phyloP scores from a whole-genome alignment of 2,329 filamentous ascomycete species.

The Rachicladosporium sp. region DNA sequence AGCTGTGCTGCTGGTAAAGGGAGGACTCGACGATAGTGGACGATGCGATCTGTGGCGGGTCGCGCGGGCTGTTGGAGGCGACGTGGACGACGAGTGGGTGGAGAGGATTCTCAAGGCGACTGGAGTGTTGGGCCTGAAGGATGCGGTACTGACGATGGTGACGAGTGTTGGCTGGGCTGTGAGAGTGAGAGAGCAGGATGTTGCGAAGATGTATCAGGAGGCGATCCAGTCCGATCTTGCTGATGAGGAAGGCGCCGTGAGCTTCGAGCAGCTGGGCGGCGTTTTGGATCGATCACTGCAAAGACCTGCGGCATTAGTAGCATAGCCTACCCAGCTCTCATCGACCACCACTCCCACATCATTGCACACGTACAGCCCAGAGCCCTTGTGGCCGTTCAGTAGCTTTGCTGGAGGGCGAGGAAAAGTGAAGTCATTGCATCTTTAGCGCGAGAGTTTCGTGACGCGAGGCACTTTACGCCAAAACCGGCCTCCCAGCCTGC shows the following conservation, averaged over 20 bases:
- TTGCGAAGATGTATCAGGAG: conserved; percentile 29
- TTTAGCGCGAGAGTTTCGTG: too few species aligned
- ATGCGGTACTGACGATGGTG: conserved; percentile 25
- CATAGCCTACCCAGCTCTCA: conserved; percentile 6
- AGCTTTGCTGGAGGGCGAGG: too few species aligned
- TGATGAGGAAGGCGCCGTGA: conserved; percentile 23
- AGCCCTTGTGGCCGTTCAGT: too few species aligned
- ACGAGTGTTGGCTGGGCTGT: conserved; percentile 34
- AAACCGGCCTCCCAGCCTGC: too few species aligned
- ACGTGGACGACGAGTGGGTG: conserved; percentile 29
- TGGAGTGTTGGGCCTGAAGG: conserved; percentile 24
- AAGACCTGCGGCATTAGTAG: conserved; percentile 4
- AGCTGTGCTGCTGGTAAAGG: conserved; percentile 22
- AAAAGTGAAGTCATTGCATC: too few species aligned
- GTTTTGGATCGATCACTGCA: conserved; percentile 26
- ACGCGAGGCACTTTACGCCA: too few species aligned
- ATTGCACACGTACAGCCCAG: too few species aligned
- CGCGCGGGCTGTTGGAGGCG: conserved; percentile 29
- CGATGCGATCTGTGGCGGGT: conserved; percentile 29
- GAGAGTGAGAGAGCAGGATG: conserved; percentile 25
- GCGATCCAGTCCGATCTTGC: conserved; percentile 16
- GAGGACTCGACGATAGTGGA: conserved; percentile 18
- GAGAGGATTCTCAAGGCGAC: conserved; percentile 30
- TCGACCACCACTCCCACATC: too few species aligned
- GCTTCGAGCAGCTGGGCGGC: conserved; percentile 23